Percentiles rank a stretch among this genome's conserved stretches.
Conservation (phyloP, 306 rosid species). For the Vicia faba region DNA sequence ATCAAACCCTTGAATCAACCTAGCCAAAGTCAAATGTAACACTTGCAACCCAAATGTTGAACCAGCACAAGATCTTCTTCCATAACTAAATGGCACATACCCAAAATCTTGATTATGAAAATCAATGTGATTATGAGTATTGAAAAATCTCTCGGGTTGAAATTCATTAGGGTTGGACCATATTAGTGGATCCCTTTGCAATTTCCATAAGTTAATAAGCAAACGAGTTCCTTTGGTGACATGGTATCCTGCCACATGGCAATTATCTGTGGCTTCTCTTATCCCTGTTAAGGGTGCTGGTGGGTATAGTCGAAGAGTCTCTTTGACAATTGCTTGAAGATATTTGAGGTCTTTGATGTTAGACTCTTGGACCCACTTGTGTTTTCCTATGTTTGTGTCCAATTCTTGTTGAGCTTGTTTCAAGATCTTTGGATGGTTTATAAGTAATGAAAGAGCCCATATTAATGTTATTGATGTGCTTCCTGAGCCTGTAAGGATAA, state of each 20-base stretch:
- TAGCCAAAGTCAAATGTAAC: conserved; percentile 44
- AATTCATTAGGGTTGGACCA: conserved; percentile 51
- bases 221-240: conserved; percentile 48
- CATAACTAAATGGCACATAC: conserved; percentile 44
- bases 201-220: conserved; percentile 44
- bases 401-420: conserved; percentile 40
- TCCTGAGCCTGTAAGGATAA: conserved; percentile 46
- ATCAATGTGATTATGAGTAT: conserved; percentile 11
- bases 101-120: conserved; percentile 35
- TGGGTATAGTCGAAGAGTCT: conserved; percentile 53
- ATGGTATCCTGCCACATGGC: conserved; percentile 36
- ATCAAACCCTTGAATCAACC: conserved; percentile 52
- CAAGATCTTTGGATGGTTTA: conserved; percentile 41
- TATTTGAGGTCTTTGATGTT: conserved; percentile 41
- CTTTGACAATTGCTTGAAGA: conserved; percentile 47
- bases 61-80: conserved; percentile 53
- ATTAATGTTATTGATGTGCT: conserved; percentile 49
- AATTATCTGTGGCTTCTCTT: conserved; percentile 44
- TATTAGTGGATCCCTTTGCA: conserved; percentile 43
- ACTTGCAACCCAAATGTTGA: conserved; percentile 46
- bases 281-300: conserved; percentile 57
- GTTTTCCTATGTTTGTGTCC: conserved; percentile 35
- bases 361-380: conserved; percentile 50
- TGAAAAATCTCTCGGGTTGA: conserved; percentile 47
- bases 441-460: conserved; percentile 49